These are phyloP conservation scores for Priceomyces haplophilus DNA, from an alignment of 805 yeast genomes.

Conservation along the genomic window DNA sequence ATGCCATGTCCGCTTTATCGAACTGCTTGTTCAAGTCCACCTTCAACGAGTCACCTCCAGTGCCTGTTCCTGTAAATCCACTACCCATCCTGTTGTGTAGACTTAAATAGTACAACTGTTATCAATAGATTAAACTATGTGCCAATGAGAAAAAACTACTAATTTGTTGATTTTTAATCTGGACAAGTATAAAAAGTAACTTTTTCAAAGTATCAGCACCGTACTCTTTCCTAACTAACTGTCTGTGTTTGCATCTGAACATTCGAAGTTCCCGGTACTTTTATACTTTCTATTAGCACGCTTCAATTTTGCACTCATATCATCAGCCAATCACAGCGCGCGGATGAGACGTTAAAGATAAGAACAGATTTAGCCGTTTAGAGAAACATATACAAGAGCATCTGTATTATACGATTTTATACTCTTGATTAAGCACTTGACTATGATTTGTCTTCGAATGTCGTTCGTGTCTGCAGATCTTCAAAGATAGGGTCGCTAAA, in stretches of 20 bases:
- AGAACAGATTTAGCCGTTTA: neutral
- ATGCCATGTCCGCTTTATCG: conserved; percentile 76
- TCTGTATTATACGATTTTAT: neutral
- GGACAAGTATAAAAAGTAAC: too few species aligned
- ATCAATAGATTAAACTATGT: too few species aligned
- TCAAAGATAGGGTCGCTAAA: too few species aligned
- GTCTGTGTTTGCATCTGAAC: too few species aligned
- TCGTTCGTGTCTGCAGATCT: too few species aligned
- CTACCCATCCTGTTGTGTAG: neutral
- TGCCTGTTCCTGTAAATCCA: conserved; percentile 56
- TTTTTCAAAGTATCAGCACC: too few species aligned
- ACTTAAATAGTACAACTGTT: too few species aligned
- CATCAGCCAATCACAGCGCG: neutral
- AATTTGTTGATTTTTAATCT: too few species aligned
- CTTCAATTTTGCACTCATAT: neutral
- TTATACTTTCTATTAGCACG: too few species aligned
- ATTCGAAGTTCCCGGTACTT: too few species aligned
- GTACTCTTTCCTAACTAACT: too few species aligned
- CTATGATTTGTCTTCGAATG: neutral
- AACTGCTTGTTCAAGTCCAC: conserved; percentile 69
- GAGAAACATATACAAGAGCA: neutral
- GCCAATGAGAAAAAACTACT: too few species aligned
- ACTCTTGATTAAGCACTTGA: neutral
- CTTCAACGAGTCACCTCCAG: conserved; percentile 79
- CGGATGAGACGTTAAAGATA: neutral